Base-by-base conservation (phyloP, 371 early-diverging fungal genomes). In the Smittium culicis region DNA sequence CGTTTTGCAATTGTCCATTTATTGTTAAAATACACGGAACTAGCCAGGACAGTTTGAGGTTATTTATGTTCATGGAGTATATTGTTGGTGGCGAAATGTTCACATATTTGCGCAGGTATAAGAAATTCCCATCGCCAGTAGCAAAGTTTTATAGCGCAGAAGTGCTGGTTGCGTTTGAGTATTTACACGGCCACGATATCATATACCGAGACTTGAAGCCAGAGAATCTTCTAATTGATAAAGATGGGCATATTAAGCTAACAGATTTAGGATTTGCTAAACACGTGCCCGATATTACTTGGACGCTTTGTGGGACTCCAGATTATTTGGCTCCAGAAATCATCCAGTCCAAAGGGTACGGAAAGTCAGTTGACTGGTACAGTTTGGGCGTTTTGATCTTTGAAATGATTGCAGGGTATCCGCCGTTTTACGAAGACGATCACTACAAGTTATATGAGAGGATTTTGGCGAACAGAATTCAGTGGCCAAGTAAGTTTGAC, bases 351-450 rank as follows among this genome's bases (percentile, higher is more conserved):
- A 70, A 83, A 85, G 67, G 84, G 79, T 54, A 91, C 66, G 64
- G 72, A 16, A 69, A 65, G 28, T 68, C 72, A 82, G 70, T 90
- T 20, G 99, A 99, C 79, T 82, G 92, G 61, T 99, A 99, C 99
- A 93, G 99, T 32, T 74, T 99, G 35, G 99, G 98, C 2, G 96
- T 98, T 71, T 93, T 99, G n/a, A 83, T 98, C 33, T 99, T 89
- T 77, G 98, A 99, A 67, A 88, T 90, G 88, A 64, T 89, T 34
- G 80, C 82, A 0, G 90, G 90, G 1, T 76, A 90, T 70, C 94
- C 95, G 35, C 98, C 98, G 11, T 97, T 97, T 83, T 92, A 88
- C 79, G 98, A 93, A 72, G 94, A 93, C 67, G 89, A 92, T 70
- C 93, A 91, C 31, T 82, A 88, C 70, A 86, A 89, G 67, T 79